A percentile compares a stretch with the other conserved stretches of the same genome.
phyloP scores from a whole-genome alignment of 176 grass and related monocot genomes.

The Oryza punctata region DNA sequence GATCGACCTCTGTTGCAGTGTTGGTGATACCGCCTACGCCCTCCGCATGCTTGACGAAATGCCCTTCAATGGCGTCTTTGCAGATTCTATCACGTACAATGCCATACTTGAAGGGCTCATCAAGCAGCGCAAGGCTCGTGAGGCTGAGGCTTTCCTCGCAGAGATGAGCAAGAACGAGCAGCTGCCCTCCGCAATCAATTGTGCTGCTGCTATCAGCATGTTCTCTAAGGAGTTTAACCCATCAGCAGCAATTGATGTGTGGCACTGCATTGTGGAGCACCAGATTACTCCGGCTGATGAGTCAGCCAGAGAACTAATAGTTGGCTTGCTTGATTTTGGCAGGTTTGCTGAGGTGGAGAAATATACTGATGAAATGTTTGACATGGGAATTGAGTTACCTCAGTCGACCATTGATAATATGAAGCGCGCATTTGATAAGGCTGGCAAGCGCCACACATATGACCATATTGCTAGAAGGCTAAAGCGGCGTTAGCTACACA shows the following conservation, averaged over 20 bases:
- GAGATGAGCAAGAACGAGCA: slow-evolving; percentile 96
- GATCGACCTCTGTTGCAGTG: slow-evolving; percentile 56
- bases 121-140: slow-evolving; percentile 54
- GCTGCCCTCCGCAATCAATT: slow-evolving; percentile 61
- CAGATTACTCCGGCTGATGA: slow-evolving; percentile 48
- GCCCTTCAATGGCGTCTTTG: slow-evolving; percentile 75
- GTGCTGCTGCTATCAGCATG: slow-evolving; percentile 56
- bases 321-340: slow-evolving; percentile 57
- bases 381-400: slow-evolving; percentile 57
- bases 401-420: slow-evolving; percentile 62
- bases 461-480: slow-evolving; percentile 58
- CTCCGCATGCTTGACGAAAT: slow-evolving; percentile 71
- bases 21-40: slow-evolving; percentile 42
- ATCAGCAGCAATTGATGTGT: slow-evolving; percentile 60
- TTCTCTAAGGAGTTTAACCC: slow-evolving; percentile 78
- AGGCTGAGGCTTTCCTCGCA: slow-evolving; percentile 62
- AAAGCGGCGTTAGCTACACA: slow-evolving; percentile 38
- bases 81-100: slow-evolving; percentile 64
- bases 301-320: slow-evolving; percentile 65
- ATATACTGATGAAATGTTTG: slow-evolving; percentile 57
- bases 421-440: slow-evolving; percentile 58
- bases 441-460: slow-evolving; percentile 31
- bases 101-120: slow-evolving; percentile 67
- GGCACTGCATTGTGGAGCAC: slow-evolving; percentile 61
- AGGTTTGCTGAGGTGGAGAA: slow-evolving; percentile 58